phyloP scores from a whole-genome alignment of 116 monocot genomes.

The Phalaenopsis hybrid region DNA sequence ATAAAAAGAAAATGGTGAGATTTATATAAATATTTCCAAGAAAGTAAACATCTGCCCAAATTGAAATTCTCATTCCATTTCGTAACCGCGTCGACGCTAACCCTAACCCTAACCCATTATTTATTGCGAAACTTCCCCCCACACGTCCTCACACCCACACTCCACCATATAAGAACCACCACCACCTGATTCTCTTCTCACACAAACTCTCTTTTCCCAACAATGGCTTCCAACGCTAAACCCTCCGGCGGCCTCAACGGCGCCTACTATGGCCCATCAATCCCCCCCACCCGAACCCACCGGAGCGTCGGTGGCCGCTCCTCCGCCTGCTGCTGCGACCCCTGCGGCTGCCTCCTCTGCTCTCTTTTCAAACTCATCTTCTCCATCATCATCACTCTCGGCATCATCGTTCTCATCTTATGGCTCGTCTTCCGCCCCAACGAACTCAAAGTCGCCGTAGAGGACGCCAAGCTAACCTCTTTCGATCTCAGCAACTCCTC shows the following conservation, averaged over 20 bases:
- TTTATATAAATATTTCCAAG: no score
- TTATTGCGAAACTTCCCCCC: constrained; percentile 3
- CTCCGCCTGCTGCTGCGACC: constrained; percentile 9
- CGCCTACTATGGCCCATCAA: constrained; percentile 30
- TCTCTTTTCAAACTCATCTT: constrained; percentile 2
- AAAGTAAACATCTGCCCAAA: no score
- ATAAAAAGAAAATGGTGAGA: no score
- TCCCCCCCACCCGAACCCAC: constrained; percentile 17
- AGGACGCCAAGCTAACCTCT: constrained; percentile 16
- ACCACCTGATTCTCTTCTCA: no score
- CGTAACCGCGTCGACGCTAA: background rate
- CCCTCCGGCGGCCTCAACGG: constrained; percentile 20
- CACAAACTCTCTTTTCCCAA: background rate
- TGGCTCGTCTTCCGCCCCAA: constrained; percentile 28
- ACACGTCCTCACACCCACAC: background rate
- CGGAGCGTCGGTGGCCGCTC: constrained; percentile 8
- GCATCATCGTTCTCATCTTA: constrained; percentile 17
- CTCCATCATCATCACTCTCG: constrained; percentile 14
- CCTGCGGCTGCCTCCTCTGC: constrained; percentile 20
- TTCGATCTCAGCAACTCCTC: constrained; percentile 36
- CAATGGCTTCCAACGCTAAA: background rate
- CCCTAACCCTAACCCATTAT: background rate
- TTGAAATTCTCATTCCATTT: background rate
- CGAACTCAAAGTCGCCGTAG: constrained; percentile 18
- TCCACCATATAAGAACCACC: background rate